Evolutionary conservation across 2,329 filamentous ascomycete genomes (phyloP), one percentile per base, ranked within the genome.

Genomic region (Botrytis tulipae): DNA sequence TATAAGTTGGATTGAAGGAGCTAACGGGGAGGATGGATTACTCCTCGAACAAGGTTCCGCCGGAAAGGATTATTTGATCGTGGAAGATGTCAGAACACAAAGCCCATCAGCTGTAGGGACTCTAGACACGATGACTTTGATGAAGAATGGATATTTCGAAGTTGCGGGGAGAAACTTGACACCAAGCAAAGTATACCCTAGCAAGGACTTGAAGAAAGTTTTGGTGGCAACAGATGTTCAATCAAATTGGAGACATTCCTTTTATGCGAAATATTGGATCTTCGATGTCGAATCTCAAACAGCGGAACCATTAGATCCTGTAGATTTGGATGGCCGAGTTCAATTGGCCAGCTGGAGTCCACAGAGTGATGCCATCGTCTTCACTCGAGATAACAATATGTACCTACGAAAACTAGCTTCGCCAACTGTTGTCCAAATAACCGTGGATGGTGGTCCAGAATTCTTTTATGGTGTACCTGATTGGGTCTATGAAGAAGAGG

Each of bases 391-490:
- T 75, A 98, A 99, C 83, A 97, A 99, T 82, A 84, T 99, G 79
- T 98, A 90, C 80, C 84, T 98, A 62, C 91, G 96, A 70, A 90
- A 89, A 71, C 79, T 93, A 44, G 84, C 86, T 6, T 79, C 79
- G 1, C 62, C 74, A 10, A 80, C 71, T 12, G 79, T 82, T 35
- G 78, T 75, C 18, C 89, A 92, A 75, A 92, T 99, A 78, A 98
- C 96, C 1, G 89, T 86, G 71, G 95, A 99, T 80, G 96, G 97
- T 20, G 93, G 95, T 0, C 86, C 90, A 0, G 90, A 98, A 78
- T 89, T 96, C 74, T 99, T 99, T 83, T 98, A 99, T 79, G 96
- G 96, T 29, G 90, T 98, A 32, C 96, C 96, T 0, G 97, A 99
- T 82, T 99, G 96, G 96, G 96, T 98, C 0, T 97, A 97, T 79